Conservation (phyloP, 768 basidiomycete species). For the Naganishia antarctica region DNA sequence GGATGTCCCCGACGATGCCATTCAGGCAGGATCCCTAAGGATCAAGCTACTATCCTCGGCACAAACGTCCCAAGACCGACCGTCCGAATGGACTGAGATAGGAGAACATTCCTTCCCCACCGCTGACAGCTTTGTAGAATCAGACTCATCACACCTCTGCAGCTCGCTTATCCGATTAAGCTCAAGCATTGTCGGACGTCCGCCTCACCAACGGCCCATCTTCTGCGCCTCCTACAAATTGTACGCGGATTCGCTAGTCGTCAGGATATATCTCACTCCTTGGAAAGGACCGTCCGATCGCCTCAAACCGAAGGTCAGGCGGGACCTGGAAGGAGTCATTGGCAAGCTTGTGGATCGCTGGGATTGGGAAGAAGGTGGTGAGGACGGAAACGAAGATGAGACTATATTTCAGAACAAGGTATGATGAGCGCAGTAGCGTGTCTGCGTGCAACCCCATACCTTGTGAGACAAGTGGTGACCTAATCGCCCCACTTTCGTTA, state of each 20-base stretch:
- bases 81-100: background rate
- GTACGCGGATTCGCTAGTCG: background rate
- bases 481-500: no score
- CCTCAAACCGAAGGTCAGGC: background rate
- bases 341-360: background rate
- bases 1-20: background rate
- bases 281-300: background rate
- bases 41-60: background rate
- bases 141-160: background rate
- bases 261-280: conserved; percentile 2
- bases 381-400: background rate
- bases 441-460: no score
- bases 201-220: background rate
- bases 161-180: background rate
- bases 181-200: background rate
- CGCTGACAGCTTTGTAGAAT: background rate
- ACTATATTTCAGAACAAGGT: conserved; percentile 1
- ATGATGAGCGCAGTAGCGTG: no score
- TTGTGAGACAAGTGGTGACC: no score
- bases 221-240: background rate
- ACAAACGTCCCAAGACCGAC: background rate
- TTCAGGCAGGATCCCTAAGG: conserved; percentile 4
- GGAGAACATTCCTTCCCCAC: no score
- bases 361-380: background rate
- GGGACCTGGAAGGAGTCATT: background rate